Conservation (phyloP, 495 filamentous ascomycete genomes). For the Immersiella caudata region DNA sequence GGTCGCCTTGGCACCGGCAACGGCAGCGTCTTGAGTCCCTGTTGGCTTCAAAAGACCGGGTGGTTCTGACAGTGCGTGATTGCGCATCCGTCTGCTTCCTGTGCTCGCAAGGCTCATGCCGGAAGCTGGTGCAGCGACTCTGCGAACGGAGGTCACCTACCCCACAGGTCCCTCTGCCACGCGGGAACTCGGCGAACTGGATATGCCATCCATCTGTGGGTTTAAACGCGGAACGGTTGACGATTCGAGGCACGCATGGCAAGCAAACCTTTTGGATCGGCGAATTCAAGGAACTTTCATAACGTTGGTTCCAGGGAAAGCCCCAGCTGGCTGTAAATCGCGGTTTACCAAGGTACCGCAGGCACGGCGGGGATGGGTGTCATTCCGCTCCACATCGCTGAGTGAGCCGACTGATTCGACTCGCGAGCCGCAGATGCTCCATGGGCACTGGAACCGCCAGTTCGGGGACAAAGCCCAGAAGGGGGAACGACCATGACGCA, state of each 20-base stretch:
- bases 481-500: constrained; percentile 8
- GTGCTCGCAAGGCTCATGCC: constrained; percentile 7
- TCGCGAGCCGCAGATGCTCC: not conserved
- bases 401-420: not conserved
- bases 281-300: not conserved
- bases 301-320: not conserved
- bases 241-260: not conserved
- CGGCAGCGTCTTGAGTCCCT: not conserved
- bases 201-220: constrained; percentile 1
- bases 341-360: not conserved
- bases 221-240: not conserved
- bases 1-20: not conserved
- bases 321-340: not conserved
- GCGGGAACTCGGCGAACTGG: not conserved
- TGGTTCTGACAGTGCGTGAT: not conserved
- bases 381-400: not conserved
- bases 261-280: not conserved
- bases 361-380: not conserved
- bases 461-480: not conserved
- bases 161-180: not conserved
- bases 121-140: constrained; percentile 2
- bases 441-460: not conserved
- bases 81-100: constrained; percentile 2
- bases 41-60: not conserved
- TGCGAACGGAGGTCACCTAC: not conserved